Evolutionary conservation across 306 rosid genomes (phyloP).

Genomic region (Biancaea sappan): DNA sequence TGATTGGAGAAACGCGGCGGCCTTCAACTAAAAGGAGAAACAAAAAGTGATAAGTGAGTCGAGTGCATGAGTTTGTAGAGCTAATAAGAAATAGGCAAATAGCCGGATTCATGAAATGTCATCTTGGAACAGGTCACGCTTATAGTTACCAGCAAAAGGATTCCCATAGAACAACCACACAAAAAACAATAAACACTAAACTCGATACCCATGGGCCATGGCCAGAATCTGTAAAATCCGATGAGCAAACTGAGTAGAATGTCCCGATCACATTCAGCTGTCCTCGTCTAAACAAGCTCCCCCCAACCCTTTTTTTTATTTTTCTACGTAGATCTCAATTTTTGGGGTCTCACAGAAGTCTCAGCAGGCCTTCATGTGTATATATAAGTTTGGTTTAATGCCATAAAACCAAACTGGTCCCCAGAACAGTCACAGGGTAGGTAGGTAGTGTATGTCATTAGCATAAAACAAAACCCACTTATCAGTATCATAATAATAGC

Average conservation of each 20-base stretch:
- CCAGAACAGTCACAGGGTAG: conserved; percentile 2
- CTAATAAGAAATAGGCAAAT: background rate
- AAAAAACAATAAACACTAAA: no score
- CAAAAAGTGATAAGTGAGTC: background rate
- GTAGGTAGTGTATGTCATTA: background rate
- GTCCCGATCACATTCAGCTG: background rate
- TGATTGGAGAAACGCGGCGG: background rate
- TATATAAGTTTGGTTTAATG: background rate
- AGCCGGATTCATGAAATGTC: background rate
- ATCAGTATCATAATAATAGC: conserved; percentile 32
- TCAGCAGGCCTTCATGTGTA: conserved; percentile 4
- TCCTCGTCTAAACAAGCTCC: background rate
- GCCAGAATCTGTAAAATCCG: background rate
- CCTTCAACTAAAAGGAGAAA: background rate
- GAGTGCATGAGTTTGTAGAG: background rate
- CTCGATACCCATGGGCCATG: background rate
- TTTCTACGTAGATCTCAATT: background rate
- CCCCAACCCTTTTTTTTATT: background rate
- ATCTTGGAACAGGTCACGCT: background rate
- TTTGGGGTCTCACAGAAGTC: background rate
- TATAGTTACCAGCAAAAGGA: background rate
- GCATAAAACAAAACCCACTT: conserved; percentile 22
- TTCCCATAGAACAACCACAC: background rate
- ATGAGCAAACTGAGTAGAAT: background rate
- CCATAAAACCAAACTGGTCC: conserved; percentile 17